Base-by-base conservation (phyloP, 306 rosid species). In the Rubus idaeus region DNA sequence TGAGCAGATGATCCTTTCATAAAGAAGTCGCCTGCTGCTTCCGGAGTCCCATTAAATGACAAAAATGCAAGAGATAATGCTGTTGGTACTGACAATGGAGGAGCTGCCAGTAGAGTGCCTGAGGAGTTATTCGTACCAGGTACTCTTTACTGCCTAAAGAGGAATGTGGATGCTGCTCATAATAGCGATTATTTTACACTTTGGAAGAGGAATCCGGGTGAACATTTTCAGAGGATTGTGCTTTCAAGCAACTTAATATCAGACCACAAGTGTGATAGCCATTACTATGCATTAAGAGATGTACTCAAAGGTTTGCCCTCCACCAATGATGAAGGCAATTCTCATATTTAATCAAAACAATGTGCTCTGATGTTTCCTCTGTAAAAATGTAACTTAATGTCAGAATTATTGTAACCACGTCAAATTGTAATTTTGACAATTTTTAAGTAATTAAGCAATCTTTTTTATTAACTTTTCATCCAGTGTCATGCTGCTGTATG, bases 111-210 rank as follows among this genome's bases (percentile, higher is more conserved):
- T 71, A 53, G 74, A 37, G 84, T 78, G 68, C 62, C 86, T 3
- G 93, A 88, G 79, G 98, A 95, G 86, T 88, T 95, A 70, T 91
- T 90, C 58, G 85, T 92, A 66, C 97, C 97, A 9, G 97, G 99
- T 64, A 76, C 89, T 37, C 89, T 92, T 62, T 92, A 90, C 88
- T 89, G 78, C 87, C 84, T 95, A 58, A 89, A 84, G 88, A 90
- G 97, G 83, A 87, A 92, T 74, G 44, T 6, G 81, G 88, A 79
- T 67, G 62, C 87, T 46, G 62, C 87, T 46, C 78, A 75, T 53
- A 67, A 60, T 18, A 80, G 78, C 42, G 88, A 84, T 61, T 85
- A 76, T 66, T 92, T 88, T 80, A 92, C 89, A 5, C 91, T 95
- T 45, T 83, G 88, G 86, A 89, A 87, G 84, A 86, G 93, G 84